Percentiles rank a stretch among this genome's conserved stretches.
Evolutionary conservation across 78 protist species (phyloP).

Genomic region (Dictyostelium purpureum): DNA sequence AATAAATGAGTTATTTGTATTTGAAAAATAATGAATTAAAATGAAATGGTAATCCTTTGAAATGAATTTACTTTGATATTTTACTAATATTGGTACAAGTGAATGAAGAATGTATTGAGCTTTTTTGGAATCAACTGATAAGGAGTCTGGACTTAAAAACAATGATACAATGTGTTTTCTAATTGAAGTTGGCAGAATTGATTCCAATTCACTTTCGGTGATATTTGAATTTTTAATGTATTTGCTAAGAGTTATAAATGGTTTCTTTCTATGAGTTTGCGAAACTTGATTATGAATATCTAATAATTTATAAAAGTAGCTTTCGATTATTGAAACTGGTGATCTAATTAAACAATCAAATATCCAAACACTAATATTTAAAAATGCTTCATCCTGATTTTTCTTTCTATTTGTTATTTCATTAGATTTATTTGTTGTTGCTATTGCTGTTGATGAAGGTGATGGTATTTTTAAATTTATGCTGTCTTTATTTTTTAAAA

Average conservation of each 20-base stretch:
- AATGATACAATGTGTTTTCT: constrained; percentile 16
- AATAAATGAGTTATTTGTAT: constrained; percentile 1
- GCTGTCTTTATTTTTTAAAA: not conserved
- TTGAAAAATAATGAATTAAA: constrained; percentile 1
- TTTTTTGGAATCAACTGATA: constrained; percentile 6
- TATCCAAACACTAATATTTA: not conserved
- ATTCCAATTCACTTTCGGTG: not conserved
- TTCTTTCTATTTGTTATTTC: no score
- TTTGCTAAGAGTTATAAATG: not conserved
- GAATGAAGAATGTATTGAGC: constrained; percentile 1
- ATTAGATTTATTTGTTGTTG: not conserved
- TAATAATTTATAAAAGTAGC: no score
- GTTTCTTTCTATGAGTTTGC: not conserved
- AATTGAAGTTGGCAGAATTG: not conserved
- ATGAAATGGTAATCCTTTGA: not conserved
- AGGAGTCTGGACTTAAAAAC: not conserved
- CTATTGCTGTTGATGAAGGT: not conserved
- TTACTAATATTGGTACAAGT: not conserved
- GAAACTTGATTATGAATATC: constrained; percentile 7
- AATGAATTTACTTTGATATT: constrained; percentile 16
- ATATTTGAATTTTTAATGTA: not conserved
- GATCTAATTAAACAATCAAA: constrained; percentile 16
- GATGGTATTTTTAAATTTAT: not conserved
- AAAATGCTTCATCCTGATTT: no score
- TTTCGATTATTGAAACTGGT: no score